Base-by-base conservation (phyloP, 352 stramenopile genomes). In the Lagenidium sp. region DNA sequence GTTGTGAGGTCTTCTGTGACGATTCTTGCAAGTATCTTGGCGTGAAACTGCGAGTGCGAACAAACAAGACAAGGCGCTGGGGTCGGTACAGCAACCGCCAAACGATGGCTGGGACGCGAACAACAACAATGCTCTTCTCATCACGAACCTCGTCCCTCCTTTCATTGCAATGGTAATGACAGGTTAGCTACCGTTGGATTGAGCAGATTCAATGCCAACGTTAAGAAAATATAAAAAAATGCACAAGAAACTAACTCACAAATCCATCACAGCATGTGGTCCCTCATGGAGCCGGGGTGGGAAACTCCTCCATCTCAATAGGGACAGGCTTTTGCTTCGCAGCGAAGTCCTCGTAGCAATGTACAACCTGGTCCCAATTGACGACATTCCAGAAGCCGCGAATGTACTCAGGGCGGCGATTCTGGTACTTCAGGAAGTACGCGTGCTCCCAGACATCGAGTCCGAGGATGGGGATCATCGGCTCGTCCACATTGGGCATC, bases 361-460 rank as follows among this genome's bases (percentile, higher is more conserved):
- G 47, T 11, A 65, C 62, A 13, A 83, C 75, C 50, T 69, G 54
- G 36, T 81, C 63, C 70, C 69, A 88, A 55, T 88, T 85, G 32
- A 84, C 83, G 49, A 97, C 77, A 63, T 96, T 96, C 88, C 88
- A 97, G 65, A 85, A 96, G 55, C 77, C 92, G 25, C 54, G 71
- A 35, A 97, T 87, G 73, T 96, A 96, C 53, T 91, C 77, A 13
- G 82, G 71, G 35, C 82, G 65, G 38, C 77, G 68, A 66, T 96
- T 95, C 50, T 95, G 80, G 67, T 95, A 95, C 61, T 96, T 86
- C 42, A 95, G 60, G 59, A 85, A 89, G 45, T 89, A 89, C 4
- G 74, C 63, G 50, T 89, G 76, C 54, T 96, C 82, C 85, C 85
- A 96, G 21, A 95, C 77, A 58, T 96, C 83, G 4, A 96, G 50